These are phyloP conservation scores for Crucihimalaya himalaica DNA, from an alignment of 345 rosid species.

Conservation along the genomic window DNA sequence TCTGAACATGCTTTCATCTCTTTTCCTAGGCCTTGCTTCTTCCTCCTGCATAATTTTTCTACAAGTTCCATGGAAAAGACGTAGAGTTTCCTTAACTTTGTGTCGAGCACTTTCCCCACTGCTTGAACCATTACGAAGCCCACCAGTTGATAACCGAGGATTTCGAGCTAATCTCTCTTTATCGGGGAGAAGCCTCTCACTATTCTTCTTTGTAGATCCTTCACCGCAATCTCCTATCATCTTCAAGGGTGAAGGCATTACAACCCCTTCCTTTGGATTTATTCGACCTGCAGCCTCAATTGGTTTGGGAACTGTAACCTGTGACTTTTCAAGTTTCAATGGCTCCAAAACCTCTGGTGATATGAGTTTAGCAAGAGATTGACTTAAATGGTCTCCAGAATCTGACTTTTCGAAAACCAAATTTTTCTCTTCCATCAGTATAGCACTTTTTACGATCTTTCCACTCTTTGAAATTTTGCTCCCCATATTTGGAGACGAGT, in stretches of 20 bases:
- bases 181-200: too few relatives aligned
- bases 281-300: conserved; percentile 31
- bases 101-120: conserved; percentile 42
- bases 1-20: conserved; percentile 37
- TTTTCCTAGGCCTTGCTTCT: conserved; percentile 52
- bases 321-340: conserved; percentile 20
- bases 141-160: conserved; percentile 33
- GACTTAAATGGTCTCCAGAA: conserved; percentile 24
- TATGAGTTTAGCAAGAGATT: conserved; percentile 16
- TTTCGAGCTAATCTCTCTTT: conserved; percentile 32
- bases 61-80: conserved; percentile 56
- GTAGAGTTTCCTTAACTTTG: conserved; percentile 69
- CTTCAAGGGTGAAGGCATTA: conserved; percentile 14
- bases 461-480: conserved; percentile 42
- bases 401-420: conserved; percentile 34
- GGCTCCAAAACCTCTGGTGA: conserved; percentile 3
- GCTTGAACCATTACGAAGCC: conserved; percentile 36
- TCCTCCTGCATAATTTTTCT: conserved; percentile 67
- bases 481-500: conserved; percentile 59
- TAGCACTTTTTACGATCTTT: conserved; percentile 12
- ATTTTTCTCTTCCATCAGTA: conserved; percentile 19
- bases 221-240: conserved; percentile 25
- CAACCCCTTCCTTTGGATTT: conserved; percentile 28
- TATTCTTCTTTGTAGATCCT: too few relatives aligned
- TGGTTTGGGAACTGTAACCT: conserved; percentile 24